Evolutionary conservation across 2,329 filamentous ascomycete genomes (phyloP), one percentile per base, ranked within the genome.

Genomic region (Zymoseptoria pseudotritici): DNA sequence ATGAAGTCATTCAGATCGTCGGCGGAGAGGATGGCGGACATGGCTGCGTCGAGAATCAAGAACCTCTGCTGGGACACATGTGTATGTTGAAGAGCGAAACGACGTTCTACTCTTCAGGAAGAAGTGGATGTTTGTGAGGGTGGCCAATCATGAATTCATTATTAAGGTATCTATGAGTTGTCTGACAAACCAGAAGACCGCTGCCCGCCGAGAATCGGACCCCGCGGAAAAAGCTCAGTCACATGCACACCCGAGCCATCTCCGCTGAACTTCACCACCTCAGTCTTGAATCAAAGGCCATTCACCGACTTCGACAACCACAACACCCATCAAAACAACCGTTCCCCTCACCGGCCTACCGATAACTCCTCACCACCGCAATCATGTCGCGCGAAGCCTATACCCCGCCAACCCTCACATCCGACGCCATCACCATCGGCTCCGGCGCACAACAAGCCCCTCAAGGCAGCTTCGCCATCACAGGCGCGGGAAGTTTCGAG

Each of bases 1-100:
- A 99, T 99, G 79, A 99, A 99, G 81, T 99, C 94, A 80, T 99
- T 99, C 63, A 99, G 82, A 75, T 97, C 92, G 79, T 99, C 93
- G 71, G 89, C 88, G 59, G 92, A 97, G 70, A 99, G 88, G 71
- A 99, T 99, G 64, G 94, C 94, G 73, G 91, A 96, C 94, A 99
- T 99, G 54, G 31, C 61, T 24, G 26, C 10, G 54, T 17, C 36
- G 36, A 46, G 36, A n/a, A 46, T 46, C 36, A 46, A 46, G 17
- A 31, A 55, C 69, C 68, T 70, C 67, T 53, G 49, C 63, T 65
- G 50, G 67, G 66, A 70, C 67, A 71, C 70, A 71, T 71, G 57
- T 59, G 65, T 46, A 46, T 46, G 36, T 46, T 7, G 36, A 46
- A 17, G 36, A 46, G 36, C 36, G 36, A 17, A n/a, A 46, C 36